Base-by-base conservation (phyloP, 768 basidiomycete species). In the Leucosporidium yakuticum region DNA sequence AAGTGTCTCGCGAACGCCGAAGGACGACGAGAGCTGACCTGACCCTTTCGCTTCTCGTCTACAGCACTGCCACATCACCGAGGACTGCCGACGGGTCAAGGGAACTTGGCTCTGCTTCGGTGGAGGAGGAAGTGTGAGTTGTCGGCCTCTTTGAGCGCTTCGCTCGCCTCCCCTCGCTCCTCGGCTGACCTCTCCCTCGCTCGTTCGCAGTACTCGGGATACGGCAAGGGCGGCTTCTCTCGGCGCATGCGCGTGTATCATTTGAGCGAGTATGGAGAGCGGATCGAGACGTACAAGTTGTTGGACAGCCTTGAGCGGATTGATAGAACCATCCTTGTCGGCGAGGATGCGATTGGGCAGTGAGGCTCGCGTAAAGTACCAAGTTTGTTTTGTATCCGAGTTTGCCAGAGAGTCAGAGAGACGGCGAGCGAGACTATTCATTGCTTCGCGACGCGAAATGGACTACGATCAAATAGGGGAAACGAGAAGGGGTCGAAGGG, bases 91-190 rank as follows among this genome's bases (percentile, higher is more conserved):
- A 73, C 85, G 93, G 21, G 83, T 91, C 23, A 84, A 86, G 65
- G 90, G 90, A 15, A 84, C 97, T 20, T 97, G 95, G 94, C 80
- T 87, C 69, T 96, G 93, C 79, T 94, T 94, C 76, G 88, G 88
- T 12, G 90, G 90, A 50, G 90, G 89, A 77, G 39, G 54, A 23
- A 27, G 32, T 25, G 44, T 51, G 31, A n/a, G 54, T 58, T 32
- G 25, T 32, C 14, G 8, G 2, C 39, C 44, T 31, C 25, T 20
- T n/a, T 32, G 17, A n/a, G 31, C 50, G 14, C 32, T 17, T 53
- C 61, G 11, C 51, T 15, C 20, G 23, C 63, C 12, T 4, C 19
- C 25, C 17, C 12, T 49, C 44, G 25, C 15, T 25, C 4, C 58
- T 27, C 4, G 14, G n/a, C n/a, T 60, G 11, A 23, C 17, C 19